These are phyloP conservation scores for Paecilomyces sp. DNA, from an alignment of 2,329 filamentous ascomycete species.

Conservation along the genomic window DNA sequence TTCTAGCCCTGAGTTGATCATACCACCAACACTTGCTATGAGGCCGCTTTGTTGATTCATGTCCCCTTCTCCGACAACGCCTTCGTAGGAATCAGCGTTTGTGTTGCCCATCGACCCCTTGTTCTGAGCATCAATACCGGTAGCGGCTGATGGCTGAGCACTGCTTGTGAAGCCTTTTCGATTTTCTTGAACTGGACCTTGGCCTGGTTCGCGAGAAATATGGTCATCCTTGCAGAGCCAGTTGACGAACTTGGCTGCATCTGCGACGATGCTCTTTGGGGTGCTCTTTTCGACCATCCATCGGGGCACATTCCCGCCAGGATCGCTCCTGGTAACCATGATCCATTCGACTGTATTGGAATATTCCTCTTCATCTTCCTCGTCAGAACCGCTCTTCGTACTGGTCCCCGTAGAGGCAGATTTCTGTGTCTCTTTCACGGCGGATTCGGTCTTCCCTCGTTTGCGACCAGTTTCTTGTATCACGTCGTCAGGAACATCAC, in stretches of 20 bases:
- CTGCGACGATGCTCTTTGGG: conserved; percentile 68
- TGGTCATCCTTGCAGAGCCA: conserved; percentile 59
- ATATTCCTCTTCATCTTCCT: conserved; percentile 40
- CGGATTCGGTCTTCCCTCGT: conserved; percentile 24
- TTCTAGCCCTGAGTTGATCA: conserved; percentile 40
- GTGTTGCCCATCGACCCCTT: neutral
- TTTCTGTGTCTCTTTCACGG: conserved; percentile 32
- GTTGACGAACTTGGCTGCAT: conserved; percentile 73
- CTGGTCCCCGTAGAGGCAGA: conserved; percentile 9
- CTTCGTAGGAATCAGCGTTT: conserved; percentile 4
- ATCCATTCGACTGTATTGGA: conserved; percentile 75
- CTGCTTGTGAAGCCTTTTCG: neutral
- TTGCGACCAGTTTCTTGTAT: conserved; percentile 15
- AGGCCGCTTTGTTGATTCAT: conserved; percentile 12
- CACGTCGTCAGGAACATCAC: conserved; percentile 4
- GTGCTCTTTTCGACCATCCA: conserved; percentile 91
- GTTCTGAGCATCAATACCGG: neutral
- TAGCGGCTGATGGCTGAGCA: neutral
- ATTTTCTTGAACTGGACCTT: conserved; percentile 1
- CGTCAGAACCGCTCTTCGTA: neutral
- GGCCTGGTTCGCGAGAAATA: conserved; percentile 26
- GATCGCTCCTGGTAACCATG: conserved; percentile 86
- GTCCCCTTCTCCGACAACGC: neutral
- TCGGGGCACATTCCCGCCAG: conserved; percentile 77
- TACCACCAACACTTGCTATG: conserved; percentile 27